phyloP scores from a whole-genome alignment of 2,329 filamentous ascomycete species.

The Dothideomycetes sp. region DNA sequence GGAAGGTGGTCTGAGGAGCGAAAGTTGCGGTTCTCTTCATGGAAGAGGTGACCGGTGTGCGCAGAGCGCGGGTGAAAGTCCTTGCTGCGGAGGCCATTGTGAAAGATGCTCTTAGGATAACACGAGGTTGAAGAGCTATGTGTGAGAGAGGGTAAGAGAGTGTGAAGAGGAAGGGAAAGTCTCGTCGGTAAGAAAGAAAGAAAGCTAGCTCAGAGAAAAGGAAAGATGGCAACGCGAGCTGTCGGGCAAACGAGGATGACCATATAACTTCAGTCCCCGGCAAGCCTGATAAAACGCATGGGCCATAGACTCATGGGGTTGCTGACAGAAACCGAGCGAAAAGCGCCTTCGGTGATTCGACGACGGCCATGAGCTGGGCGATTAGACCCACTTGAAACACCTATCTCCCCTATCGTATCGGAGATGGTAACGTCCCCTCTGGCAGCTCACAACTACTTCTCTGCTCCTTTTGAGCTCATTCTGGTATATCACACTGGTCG shows the following conservation, averaged over 20 bases:
- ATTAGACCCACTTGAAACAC: too few relatives aligned
- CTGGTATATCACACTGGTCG: too few relatives aligned
- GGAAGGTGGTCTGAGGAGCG: slow-evolving; percentile 55
- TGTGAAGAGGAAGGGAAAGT: not conserved
- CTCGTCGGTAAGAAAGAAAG: not conserved
- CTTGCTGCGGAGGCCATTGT: slow-evolving; percentile 27
- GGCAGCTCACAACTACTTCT: too few relatives aligned
- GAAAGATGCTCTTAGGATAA: not conserved
- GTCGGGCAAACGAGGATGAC: slow-evolving; percentile 1
- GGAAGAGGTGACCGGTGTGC: slow-evolving; percentile 35
- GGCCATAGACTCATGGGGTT: not conserved
- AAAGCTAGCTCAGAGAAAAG: slow-evolving; percentile 3
- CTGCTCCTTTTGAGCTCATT: too few relatives aligned
- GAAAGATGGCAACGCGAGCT: slow-evolving; percentile 2
- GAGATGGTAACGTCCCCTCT: too few relatives aligned
- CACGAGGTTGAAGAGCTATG: not conserved
- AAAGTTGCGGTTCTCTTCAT: slow-evolving; percentile 44
- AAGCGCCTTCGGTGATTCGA: not conserved
- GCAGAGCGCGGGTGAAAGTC: slow-evolving; percentile 27
- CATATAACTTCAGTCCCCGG: not conserved
- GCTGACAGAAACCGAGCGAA: slow-evolving; percentile 1
- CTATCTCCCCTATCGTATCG: too few relatives aligned
- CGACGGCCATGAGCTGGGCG: too few relatives aligned
- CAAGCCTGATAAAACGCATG: not conserved
- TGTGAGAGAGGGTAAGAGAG: slow-evolving; percentile 3